Evolutionary conservation across 352 stramenopile species (phyloP).

Genomic region (Albugo candida): DNA sequence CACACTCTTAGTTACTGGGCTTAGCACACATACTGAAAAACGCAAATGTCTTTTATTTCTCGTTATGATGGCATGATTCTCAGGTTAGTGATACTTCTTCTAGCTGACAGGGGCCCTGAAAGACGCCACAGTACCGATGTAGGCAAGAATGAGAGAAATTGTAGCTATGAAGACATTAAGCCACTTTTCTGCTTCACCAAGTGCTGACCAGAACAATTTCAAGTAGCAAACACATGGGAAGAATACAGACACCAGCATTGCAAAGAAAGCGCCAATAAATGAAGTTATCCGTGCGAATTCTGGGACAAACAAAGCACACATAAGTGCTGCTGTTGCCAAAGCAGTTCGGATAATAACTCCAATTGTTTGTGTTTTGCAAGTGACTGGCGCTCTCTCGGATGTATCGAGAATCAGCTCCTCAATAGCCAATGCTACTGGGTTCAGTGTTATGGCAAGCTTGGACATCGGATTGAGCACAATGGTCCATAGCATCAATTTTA

Average conservation of each 20-base stretch:
- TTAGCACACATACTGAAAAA: too few relatives aligned
- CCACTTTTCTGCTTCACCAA: constrained; percentile 25
- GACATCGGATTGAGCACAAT: constrained; percentile 77
- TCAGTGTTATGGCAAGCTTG: constrained; percentile 74
- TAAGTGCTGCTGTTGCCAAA: constrained; percentile 28
- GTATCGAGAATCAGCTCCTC: constrained; percentile 40
- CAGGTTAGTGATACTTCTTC: constrained; percentile 14
- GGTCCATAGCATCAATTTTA: constrained; percentile 50
- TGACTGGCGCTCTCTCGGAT: background rate
- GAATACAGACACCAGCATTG: constrained; percentile 67
- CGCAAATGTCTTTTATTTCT: too few relatives aligned
- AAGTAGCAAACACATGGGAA: constrained; percentile 72
- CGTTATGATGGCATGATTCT: background rate
- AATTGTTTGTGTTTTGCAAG: constrained; percentile 12
- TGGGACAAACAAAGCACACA: constrained; percentile 52
- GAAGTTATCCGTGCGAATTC: constrained; percentile 71
- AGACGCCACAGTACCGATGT: constrained; percentile 56
- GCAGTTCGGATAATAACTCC: constrained; percentile 33
- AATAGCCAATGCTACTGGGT: constrained; percentile 51
- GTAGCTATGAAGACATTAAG: constrained; percentile 33
- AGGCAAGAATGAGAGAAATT: constrained; percentile 43
- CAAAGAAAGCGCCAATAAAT: constrained; percentile 72
- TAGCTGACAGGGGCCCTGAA: constrained; percentile 34
- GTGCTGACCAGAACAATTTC: constrained; percentile 44
- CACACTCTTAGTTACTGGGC: constrained; percentile 87